A percentile compares a stretch with the other conserved stretches of the same genome.
phyloP scores from a whole-genome alignment of 176 grass and related monocot species.

The Carex scoparia region DNA sequence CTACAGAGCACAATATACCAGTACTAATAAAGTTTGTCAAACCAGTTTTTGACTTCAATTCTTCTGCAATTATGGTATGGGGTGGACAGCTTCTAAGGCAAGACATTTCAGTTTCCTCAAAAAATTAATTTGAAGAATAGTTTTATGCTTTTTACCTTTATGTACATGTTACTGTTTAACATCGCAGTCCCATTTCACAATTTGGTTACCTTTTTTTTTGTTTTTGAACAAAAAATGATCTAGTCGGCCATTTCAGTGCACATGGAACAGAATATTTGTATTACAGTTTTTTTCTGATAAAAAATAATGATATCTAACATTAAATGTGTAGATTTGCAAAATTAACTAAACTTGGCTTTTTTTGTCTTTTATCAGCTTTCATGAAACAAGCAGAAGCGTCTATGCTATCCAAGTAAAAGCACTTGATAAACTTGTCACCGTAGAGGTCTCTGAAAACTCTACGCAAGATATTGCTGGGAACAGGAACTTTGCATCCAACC shows the following conservation, averaged over 20 bases:
- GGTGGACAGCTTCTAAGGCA: conserved; percentile 70
- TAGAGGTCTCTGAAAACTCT: conserved; percentile 64
- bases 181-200: neutral
- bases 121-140: neutral
- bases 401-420: conserved; percentile 55
- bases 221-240: too few relatives aligned
- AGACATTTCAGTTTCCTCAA: conserved; percentile 16
- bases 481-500: conserved; percentile 61
- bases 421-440: conserved; percentile 46
- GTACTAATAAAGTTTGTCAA: conserved; percentile 83
- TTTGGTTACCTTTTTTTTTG: neutral
- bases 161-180: neutral
- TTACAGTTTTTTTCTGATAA: neutral
- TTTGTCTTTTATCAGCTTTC: conserved; percentile 54
- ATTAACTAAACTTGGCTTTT: neutral
- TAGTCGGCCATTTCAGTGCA: too few relatives aligned
- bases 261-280: too few relatives aligned
- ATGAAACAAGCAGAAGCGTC: conserved; percentile 74
- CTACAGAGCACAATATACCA: conserved; percentile 48
- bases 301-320: neutral
- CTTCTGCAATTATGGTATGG: conserved; percentile 53
- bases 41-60: conserved; percentile 85
- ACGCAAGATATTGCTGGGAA: conserved; percentile 81
- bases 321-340: neutral
- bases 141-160: neutral